Evolutionary conservation across 352 stramenopile species (phyloP).

Genomic region (Hyaloperonospora arabidopsidis): DNA sequence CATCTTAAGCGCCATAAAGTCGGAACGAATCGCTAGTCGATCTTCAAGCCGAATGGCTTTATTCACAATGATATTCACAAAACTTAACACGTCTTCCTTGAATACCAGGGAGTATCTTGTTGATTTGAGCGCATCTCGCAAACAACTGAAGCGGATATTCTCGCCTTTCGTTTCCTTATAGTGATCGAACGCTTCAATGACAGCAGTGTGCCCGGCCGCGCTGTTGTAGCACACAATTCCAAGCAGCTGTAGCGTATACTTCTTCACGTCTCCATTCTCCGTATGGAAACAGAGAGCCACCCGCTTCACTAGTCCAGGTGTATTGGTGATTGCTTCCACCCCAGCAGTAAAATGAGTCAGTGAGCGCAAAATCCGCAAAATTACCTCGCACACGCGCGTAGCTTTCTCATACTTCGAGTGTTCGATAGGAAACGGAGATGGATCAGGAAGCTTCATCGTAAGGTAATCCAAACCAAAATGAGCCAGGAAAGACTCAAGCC

Average conservation of each 20-base stretch:
- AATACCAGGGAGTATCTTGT: conserved; percentile 80
- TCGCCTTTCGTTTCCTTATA: conserved; percentile 83
- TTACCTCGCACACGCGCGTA: conserved; percentile 64
- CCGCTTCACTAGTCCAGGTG: conserved; percentile 69
- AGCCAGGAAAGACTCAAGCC: conserved; percentile 65
- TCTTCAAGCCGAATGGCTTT: conserved; percentile 80
- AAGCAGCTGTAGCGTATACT: conserved; percentile 72
- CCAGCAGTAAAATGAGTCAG: conserved; percentile 73
- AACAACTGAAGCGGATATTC: conserved; percentile 68
- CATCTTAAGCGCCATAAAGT: conserved; percentile 84
- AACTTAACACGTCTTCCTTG: conserved; percentile 84
- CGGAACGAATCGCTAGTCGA: conserved; percentile 67
- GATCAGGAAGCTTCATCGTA: conserved; percentile 80
- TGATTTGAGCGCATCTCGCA: conserved; percentile 75
- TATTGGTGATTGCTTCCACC: conserved; percentile 77
- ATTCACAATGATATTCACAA: conserved; percentile 87
- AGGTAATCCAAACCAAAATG: conserved; percentile 78
- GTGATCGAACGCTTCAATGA: conserved; percentile 76
- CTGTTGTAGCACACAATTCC: conserved; percentile 86
- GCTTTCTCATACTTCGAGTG: conserved; percentile 74
- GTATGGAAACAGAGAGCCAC: conserved; percentile 81
- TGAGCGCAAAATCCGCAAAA: conserved; percentile 66
- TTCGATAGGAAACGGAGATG: conserved; percentile 74
- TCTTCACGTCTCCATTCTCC: conserved; percentile 74
- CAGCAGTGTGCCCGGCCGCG: conserved; percentile 63